Base-by-base conservation (phyloP, 306 rosid species). In the Cucumis sativus region DNA sequence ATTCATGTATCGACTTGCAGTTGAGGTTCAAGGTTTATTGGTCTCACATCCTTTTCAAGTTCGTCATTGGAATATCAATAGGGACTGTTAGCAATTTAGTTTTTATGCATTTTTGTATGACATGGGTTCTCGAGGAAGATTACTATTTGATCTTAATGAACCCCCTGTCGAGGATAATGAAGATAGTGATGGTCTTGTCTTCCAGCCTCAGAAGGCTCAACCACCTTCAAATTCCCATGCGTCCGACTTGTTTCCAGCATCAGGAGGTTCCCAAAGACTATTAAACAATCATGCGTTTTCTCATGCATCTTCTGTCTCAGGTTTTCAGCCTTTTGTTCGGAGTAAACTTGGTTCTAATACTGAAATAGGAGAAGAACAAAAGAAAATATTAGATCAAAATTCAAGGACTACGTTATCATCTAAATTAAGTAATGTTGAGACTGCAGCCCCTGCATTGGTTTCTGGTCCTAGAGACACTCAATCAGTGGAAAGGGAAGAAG, bases 101-200 rank as follows among this genome's bases (percentile, higher is more conserved):
- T 88, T 90, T 85, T 86, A 90, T 88, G 86, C 90, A 82, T 88
- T 89, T 90, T 86, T 90, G 87, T 88, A 85, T 90, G 90, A 90
- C 86, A 95, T 95, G 99, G 99, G 95, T 88, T 92, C 93, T 79
- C 89, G 97, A 87, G 97, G 92, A 92, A 88, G 86, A 86, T 86
- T 66, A 66, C 74, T 95, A 79, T 92, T 95, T 92, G 99, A 95
- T 87, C 99, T 95, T 88, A 95, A 95, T 66, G 97, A 92, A 86
- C 96, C 94, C 80, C 97, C 99, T 76, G 78, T 84, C 2, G 97
- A 90, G 85, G 97, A 95, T 86, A 86, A 80, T 79, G 97, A 84
- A 59, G 98, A 89, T 82, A 86, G 77, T 56, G 89, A 87, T 28
- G 82, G 83, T 52, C 33, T 65, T 74, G 41, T 79, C 77, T 68